phyloP scores from a whole-genome alignment of 1,284 basidiomycete species.

The Chiua sp. region DNA sequence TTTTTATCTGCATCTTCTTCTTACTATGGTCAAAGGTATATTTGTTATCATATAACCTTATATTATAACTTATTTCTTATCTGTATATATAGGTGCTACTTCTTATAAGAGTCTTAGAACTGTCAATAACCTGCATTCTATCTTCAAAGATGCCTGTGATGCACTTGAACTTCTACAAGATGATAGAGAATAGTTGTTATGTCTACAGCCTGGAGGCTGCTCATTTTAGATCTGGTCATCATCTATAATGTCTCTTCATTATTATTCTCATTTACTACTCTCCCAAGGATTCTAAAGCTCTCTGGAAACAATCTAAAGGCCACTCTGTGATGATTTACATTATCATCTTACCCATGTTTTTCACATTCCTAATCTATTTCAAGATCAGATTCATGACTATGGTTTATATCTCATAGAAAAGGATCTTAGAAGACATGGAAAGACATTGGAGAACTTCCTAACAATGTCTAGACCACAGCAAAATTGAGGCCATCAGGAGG shows the following conservation, averaged over 20 bases:
- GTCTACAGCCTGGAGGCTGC: conserved; percentile 41
- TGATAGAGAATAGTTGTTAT: conserved; percentile 42
- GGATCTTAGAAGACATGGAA: conserved; percentile 33
- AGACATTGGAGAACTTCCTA: conserved; percentile 32
- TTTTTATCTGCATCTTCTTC: no score
- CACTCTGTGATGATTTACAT: conserved; percentile 39
- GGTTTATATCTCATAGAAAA: conserved; percentile 4
- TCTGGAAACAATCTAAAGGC: conserved; percentile 8
- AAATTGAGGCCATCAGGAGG: no score
- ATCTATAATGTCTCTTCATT: conserved; percentile 38
- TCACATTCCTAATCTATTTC: conserved; percentile 23
- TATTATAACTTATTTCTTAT: no score
- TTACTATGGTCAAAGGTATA: no score
- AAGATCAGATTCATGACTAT: conserved; percentile 43
- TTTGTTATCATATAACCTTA: no score
- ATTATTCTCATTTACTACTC: conserved; percentile 35
- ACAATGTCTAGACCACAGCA: conserved; percentile 28
- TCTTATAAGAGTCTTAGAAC: no score
- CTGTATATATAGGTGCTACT: no score
- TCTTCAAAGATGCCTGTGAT: conserved; percentile 37
- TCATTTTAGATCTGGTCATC: conserved; percentile 32
- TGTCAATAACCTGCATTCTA: conserved; percentile 5
- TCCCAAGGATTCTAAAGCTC: conserved; percentile 27
- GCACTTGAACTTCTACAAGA: conserved; percentile 42
- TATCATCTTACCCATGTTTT: neutral